phyloP scores from a whole-genome alignment of 306 rosid genomes.

The Hippophae gyantsensis region DNA sequence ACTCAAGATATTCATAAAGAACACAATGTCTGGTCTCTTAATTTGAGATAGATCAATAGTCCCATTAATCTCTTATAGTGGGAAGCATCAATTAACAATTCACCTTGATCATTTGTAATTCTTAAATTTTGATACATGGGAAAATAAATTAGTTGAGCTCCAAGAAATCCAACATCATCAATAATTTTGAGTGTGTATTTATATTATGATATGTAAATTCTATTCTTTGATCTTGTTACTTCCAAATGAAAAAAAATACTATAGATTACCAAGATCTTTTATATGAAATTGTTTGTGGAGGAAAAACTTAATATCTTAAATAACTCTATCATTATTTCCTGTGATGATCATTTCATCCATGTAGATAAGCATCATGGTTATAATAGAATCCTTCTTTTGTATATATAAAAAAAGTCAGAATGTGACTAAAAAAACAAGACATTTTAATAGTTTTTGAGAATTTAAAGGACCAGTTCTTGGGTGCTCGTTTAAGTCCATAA shows the following conservation, averaged over 20 bases:
- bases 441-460: neutral
- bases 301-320: neutral
- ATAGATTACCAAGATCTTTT: neutral
- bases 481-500: neutral
- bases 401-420: neutral
- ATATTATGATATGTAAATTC: neutral
- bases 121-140: too few species aligned
- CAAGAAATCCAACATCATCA: too few species aligned
- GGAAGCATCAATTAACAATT: neutral
- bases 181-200: neutral
- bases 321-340: too few species aligned
- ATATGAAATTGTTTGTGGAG: neutral
- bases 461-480: neutral
- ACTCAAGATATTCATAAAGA: too few species aligned
- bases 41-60: too few species aligned
- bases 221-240: neutral
- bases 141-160: too few species aligned
- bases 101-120: too few species aligned
- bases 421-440: neutral
- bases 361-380: too few species aligned
- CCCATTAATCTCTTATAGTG: too few species aligned
- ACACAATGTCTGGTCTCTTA: too few species aligned
- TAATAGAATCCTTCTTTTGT: too few species aligned
- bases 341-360: too few species aligned
- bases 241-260: neutral